phyloP scores from a whole-genome alignment of 352 stramenopile species.

The Phytophthora kernoviae region DNA sequence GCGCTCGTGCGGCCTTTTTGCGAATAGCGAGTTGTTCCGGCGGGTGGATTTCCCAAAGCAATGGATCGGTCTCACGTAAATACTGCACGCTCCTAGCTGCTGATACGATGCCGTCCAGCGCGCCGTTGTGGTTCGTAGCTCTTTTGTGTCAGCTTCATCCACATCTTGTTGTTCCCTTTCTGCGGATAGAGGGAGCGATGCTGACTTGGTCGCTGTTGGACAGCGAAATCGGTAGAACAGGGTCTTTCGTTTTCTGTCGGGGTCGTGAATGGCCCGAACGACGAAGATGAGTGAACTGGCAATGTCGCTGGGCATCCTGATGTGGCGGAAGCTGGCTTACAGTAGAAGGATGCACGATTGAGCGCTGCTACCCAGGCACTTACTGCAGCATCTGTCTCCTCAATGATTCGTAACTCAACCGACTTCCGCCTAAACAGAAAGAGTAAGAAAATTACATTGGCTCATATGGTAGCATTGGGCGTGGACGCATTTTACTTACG shows the following conservation, averaged over 20 bases:
- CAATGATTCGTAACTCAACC: conserved; percentile 61
- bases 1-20: conserved; percentile 63
- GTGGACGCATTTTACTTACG: conserved; percentile 31
- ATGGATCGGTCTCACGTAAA: conserved; percentile 74
- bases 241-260: conserved; percentile 34
- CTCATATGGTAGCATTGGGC: not conserved
- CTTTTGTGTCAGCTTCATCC: conserved; percentile 38
- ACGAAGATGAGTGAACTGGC: conserved; percentile 45
- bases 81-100: conserved; percentile 80
- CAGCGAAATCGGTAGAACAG: conserved; percentile 72
- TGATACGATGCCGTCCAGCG: conserved; percentile 46
- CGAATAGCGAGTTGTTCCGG: conserved; percentile 74
- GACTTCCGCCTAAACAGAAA: conserved; percentile 49
- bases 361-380: conserved; percentile 65
- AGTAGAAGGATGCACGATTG: conserved; percentile 77
- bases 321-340: conserved; percentile 47
- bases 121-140: conserved; percentile 23
- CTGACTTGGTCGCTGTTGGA: conserved; percentile 36
- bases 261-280: conserved; percentile 39
- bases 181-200: conserved; percentile 24
- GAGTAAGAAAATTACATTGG: not conserved
- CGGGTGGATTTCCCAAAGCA: conserved; percentile 87
- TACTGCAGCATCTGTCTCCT: conserved; percentile 60
- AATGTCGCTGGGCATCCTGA: conserved; percentile 23
- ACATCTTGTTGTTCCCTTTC: conserved; percentile 30